These are phyloP conservation scores for Penicillium pancosmium DNA, from an alignment of 495 filamentous ascomycete genomes.

Conservation along the genomic window DNA sequence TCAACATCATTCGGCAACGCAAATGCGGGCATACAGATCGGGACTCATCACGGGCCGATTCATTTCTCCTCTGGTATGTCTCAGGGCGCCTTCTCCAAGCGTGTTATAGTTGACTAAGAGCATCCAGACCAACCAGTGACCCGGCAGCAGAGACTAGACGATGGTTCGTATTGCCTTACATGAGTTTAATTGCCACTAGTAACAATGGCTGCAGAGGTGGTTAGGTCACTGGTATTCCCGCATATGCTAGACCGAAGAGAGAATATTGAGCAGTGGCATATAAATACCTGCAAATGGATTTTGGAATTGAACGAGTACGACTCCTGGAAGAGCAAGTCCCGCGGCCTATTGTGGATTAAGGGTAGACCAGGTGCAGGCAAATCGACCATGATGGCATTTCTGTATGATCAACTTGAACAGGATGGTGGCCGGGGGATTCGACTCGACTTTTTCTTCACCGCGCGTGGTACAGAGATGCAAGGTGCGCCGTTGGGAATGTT, in stretches of 20 bases:
- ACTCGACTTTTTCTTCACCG: background rate
- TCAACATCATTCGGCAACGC: background rate
- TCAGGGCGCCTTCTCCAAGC: background rate
- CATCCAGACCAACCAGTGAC: background rate
- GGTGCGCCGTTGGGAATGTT: background rate
- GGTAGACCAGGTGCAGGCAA: slow-evolving; percentile 53
- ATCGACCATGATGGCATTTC: slow-evolving; percentile 44
- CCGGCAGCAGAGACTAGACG: background rate
- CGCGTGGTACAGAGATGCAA: background rate
- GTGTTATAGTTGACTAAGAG: background rate
- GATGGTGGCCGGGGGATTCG: background rate
- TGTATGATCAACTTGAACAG: slow-evolving; percentile 9
- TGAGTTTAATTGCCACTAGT: background rate
- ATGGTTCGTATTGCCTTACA: background rate
- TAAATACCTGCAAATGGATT: slow-evolving; percentile 26
- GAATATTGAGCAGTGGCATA: slow-evolving; percentile 23
- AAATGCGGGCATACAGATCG: background rate
- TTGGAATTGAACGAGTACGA: background rate
- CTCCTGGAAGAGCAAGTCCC: slow-evolving; percentile 25
- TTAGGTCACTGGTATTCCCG: slow-evolving; percentile 10
- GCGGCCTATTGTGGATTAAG: slow-evolving; percentile 45
- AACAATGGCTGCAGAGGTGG: background rate
- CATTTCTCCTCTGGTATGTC: background rate
- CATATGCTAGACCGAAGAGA: slow-evolving; percentile 10
- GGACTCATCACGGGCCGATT: background rate